Base-by-base conservation (phyloP, 495 filamentous ascomycete species). In the Hypoxylon lenormandii region DNA sequence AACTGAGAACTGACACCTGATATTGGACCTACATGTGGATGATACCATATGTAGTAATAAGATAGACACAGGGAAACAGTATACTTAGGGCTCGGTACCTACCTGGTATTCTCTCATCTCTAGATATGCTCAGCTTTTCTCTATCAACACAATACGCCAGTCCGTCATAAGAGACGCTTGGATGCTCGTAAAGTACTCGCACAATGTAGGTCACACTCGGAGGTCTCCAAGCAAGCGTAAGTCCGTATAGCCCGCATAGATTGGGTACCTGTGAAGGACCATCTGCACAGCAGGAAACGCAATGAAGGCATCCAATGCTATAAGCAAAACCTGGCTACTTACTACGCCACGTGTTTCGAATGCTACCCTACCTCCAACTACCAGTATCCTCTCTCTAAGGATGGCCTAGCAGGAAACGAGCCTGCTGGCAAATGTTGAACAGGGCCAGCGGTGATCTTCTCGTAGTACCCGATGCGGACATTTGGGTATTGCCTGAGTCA, bases 221-320 rank as follows among this genome's bases (percentile, higher is more conserved):
- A 51, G n/a, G 46, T 50, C 61, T 46, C 61, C 52, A 65, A 58
- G 19, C n/a, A n/a, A 6, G 30, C 37, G 45, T n/a, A n/a, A n/a
- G n/a, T n/a, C n/a, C n/a, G n/a, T n/a, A n/a, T n/a, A 57, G 46
- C 37, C 52, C 61, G 52, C 47, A 4, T 38, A 49, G 33, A 40
- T 16, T 40, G 33, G 21, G 16, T 10, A 33, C 56, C 33, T 16
- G 33, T 19, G 12, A 8, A 13, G 10, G 21, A 11, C n/a, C n/a
- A 11, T 38, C 3, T 5, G 37, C 11, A 38, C 37, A 2, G 37
- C 7, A 38, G 37, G 10, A 38, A n/a, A 38, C 37, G 37, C 11
- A n/a, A 12, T 11, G 38, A 13, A 16, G 38, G 6, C 38, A 6
- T 42, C 38, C 15, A 42, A 16, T 42, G 15, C 12, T 16, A 42